A percentile compares a stretch with the other conserved stretches of the same genome.
Conservation (phyloP, 768 basidiomycete genomes). For the Kwoniella dendrophila region DNA sequence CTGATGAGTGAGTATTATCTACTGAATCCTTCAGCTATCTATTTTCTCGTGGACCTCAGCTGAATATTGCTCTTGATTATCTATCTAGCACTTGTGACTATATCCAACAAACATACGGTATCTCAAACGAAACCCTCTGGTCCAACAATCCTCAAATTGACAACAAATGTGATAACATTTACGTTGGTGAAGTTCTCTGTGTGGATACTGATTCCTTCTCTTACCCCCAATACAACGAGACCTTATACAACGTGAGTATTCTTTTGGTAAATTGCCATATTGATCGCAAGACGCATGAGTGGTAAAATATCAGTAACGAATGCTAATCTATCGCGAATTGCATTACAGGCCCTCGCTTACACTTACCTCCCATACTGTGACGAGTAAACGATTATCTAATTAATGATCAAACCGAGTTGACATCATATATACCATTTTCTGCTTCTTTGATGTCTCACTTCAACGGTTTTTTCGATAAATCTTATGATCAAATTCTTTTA, state of each 20-base stretch:
- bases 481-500: too few relatives aligned
- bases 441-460: not conserved
- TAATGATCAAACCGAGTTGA: not conserved
- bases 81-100: slow-evolving; percentile 61
- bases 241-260: slow-evolving; percentile 47
- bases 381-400: slow-evolving; percentile 4
- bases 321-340: not conserved
- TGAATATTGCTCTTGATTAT: not conserved
- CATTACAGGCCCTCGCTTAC: slow-evolving; percentile 35
- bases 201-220: slow-evolving; percentile 58
- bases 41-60: not conserved
- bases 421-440: not conserved
- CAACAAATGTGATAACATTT: slow-evolving; percentile 63
- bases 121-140: slow-evolving; percentile 64
- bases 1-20: slow-evolving; percentile 58
- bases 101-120: slow-evolving; percentile 57
- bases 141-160: slow-evolving; percentile 77
- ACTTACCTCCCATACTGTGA: slow-evolving; percentile 42
- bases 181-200: slow-evolving; percentile 75
- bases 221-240: slow-evolving; percentile 57
- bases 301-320: not conserved
- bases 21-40: not conserved
- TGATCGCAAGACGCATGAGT: too few relatives aligned
- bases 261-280: not conserved
- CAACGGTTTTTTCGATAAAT: too few relatives aligned